phyloP scores from a whole-genome alignment of 2,329 filamentous ascomycete species.

The Hymenoscyphus infarciens region DNA sequence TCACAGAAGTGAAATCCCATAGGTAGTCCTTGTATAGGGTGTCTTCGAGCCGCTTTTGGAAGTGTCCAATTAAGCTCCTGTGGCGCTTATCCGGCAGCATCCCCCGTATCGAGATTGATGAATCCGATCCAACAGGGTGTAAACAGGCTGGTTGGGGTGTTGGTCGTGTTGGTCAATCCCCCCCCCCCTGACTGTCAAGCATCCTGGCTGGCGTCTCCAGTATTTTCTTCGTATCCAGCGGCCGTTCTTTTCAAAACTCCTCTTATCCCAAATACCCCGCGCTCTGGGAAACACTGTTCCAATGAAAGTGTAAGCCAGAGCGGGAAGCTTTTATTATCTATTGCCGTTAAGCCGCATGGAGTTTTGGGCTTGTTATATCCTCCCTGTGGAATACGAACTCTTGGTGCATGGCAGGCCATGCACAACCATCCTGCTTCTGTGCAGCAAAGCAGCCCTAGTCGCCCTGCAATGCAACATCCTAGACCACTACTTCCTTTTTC shows the following conservation, averaged over 20 bases:
- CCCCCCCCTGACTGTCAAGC: not conserved
- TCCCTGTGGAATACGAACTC: slow-evolving; percentile 9
- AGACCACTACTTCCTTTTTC: not conserved
- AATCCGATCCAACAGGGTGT: not conserved
- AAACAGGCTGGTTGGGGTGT: not conserved
- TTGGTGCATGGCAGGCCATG: slow-evolving; percentile 1
- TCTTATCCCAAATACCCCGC: not conserved
- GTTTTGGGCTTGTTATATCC: not conserved
- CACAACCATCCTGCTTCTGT: slow-evolving; percentile 5
- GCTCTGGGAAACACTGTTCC: not conserved
- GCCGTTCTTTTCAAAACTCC: not conserved
- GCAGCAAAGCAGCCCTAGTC: slow-evolving; percentile 16
- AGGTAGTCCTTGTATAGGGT: not conserved
- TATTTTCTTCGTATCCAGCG: not conserved
- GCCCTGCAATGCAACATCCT: slow-evolving; percentile 5
- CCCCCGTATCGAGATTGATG: not conserved
- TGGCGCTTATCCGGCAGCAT: not conserved
- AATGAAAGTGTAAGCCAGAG: not conserved
- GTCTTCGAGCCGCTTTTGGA: not conserved
- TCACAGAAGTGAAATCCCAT: not conserved
- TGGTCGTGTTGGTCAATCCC: not conserved
- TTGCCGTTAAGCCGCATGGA: not conserved
- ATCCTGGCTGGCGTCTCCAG: not conserved
- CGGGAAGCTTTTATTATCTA: not conserved
- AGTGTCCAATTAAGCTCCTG: not conserved